These are phyloP conservation scores for Coemansia sp. DNA, from an alignment of 192 early-diverging fungal genomes.

Conservation along the genomic window DNA sequence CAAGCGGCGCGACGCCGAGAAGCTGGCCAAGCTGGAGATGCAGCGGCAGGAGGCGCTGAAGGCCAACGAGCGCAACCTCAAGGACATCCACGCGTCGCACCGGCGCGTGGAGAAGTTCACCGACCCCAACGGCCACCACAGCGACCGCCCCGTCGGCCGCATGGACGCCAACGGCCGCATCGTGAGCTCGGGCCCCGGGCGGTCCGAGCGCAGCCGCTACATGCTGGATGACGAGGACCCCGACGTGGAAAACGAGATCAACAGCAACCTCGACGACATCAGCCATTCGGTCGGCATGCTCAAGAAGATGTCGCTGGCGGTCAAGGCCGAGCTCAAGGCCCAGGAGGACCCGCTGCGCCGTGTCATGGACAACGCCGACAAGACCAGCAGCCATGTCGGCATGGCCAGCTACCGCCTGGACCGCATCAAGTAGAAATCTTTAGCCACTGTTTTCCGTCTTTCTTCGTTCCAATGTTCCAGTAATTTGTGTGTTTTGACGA, in stretches of 20 bases:
- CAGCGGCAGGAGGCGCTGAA: slow-evolving; percentile 20
- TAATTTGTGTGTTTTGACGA: no score
- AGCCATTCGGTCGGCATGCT: slow-evolving; percentile 51
- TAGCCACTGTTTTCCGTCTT: not conserved
- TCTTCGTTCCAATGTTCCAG: no score
- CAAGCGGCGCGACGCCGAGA: slow-evolving; percentile 57
- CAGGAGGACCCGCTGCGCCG: slow-evolving; percentile 58
- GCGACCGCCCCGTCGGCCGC: slow-evolving; percentile 18
- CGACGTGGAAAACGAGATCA: slow-evolving; percentile 61
- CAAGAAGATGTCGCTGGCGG: slow-evolving; percentile 59
- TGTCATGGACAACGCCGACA: slow-evolving; percentile 53
- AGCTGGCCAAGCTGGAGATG: slow-evolving; percentile 52
- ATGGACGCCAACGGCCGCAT: slow-evolving; percentile 52
- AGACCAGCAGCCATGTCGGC: slow-evolving; percentile 39
- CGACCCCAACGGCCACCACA: slow-evolving; percentile 7
- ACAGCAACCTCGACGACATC: slow-evolving; percentile 62
- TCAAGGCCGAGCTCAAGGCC: slow-evolving; percentile 57
- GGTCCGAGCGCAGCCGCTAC: slow-evolving; percentile 57
- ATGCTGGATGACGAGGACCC: slow-evolving; percentile 71
- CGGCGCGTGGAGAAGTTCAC: slow-evolving; percentile 56
- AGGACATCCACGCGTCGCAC: slow-evolving; percentile 56
- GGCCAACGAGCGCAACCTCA: slow-evolving; percentile 51
- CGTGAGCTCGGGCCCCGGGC: slow-evolving; percentile 17
- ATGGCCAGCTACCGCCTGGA: slow-evolving; percentile 38
- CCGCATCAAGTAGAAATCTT: slow-evolving; percentile 36